phyloP scores from a whole-genome alignment of 139 green algal species.

The Ettlia oleoabundans region DNA sequence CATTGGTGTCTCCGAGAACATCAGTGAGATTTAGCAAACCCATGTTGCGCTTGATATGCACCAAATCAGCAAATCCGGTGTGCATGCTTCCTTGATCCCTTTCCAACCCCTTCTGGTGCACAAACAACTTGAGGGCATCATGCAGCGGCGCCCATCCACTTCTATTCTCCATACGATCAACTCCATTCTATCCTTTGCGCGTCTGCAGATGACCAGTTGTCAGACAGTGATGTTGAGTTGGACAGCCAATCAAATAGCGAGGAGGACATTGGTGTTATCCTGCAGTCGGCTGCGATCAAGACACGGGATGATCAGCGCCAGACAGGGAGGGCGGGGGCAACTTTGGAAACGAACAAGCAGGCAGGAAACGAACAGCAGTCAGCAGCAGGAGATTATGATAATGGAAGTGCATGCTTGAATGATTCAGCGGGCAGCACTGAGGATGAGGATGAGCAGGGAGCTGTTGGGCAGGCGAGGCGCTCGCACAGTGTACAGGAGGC shows the following conservation, averaged over 20 bases:
- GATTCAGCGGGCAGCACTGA: not conserved
- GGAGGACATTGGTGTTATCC: too few relatives aligned
- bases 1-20: not conserved
- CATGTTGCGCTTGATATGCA: not conserved
- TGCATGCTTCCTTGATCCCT: too few relatives aligned
- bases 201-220: too few relatives aligned
- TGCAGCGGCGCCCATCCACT: not conserved
- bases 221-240: not conserved
- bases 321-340: too few relatives aligned
- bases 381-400: not conserved
- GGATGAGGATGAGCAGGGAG: not conserved
- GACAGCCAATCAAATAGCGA: not conserved
- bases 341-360: not conserved
- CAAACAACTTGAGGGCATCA: not conserved
- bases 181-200: too few relatives aligned
- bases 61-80: too few relatives aligned
- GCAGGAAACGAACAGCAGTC: conserved; percentile 9
- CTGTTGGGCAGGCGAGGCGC: not conserved
- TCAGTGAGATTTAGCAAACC: not conserved
- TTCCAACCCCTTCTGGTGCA: too few relatives aligned
- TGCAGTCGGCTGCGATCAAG: too few relatives aligned
- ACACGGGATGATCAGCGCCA: too few relatives aligned
- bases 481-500: conserved; percentile 1
- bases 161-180: too few relatives aligned
- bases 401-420: not conserved